A percentile compares a stretch with the other conserved stretches of the same genome.
These are phyloP conservation scores for Phytophthora podocarpi DNA, from an alignment of 352 stramenopile genomes.

Conservation along the genomic window DNA sequence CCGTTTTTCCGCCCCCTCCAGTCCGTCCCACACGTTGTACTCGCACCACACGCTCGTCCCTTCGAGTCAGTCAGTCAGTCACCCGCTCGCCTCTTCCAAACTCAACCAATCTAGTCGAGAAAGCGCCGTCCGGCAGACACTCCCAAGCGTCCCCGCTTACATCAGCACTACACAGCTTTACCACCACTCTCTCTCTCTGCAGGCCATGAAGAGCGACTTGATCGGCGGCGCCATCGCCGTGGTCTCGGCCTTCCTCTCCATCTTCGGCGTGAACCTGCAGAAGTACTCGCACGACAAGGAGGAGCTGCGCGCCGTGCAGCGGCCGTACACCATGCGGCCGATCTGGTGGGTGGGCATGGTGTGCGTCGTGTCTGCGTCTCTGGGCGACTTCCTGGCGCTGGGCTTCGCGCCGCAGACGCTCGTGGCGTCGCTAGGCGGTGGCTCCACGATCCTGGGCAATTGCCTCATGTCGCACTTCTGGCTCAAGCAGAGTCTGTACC, in stretches of 20 bases:
- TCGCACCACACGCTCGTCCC: slow-evolving; percentile 19
- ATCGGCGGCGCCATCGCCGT: slow-evolving; percentile 83
- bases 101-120: slow-evolving; percentile 20
- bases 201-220: slow-evolving; percentile 37
- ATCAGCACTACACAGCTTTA: too few species aligned
- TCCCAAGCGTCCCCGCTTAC: slow-evolving; percentile 1
- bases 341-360: slow-evolving; percentile 91
- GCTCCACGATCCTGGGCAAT: slow-evolving; percentile 86
- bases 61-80: slow-evolving; percentile 19
- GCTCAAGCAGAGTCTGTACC: slow-evolving; percentile 87
- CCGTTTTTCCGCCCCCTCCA: slow-evolving; percentile 15
- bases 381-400: slow-evolving; percentile 88
- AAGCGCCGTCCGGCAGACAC: slow-evolving; percentile 8
- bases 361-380: slow-evolving; percentile 77
- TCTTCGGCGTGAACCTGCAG: slow-evolving; percentile 92
- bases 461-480: slow-evolving; percentile 87
- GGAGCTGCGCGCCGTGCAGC: slow-evolving; percentile 61
- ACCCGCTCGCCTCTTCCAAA: not conserved
- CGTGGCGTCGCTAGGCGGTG: slow-evolving; percentile 79
- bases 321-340: slow-evolving; percentile 83
- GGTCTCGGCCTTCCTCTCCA: slow-evolving; percentile 76
- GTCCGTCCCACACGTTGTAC: slow-evolving; percentile 10
- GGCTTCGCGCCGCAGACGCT: slow-evolving; percentile 89
- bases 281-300: slow-evolving; percentile 92
- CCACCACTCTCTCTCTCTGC: too few species aligned